These are phyloP conservation scores for Podila horticola DNA, from an alignment of 192 early-diverging fungal genomes.

Conservation along the genomic window DNA sequence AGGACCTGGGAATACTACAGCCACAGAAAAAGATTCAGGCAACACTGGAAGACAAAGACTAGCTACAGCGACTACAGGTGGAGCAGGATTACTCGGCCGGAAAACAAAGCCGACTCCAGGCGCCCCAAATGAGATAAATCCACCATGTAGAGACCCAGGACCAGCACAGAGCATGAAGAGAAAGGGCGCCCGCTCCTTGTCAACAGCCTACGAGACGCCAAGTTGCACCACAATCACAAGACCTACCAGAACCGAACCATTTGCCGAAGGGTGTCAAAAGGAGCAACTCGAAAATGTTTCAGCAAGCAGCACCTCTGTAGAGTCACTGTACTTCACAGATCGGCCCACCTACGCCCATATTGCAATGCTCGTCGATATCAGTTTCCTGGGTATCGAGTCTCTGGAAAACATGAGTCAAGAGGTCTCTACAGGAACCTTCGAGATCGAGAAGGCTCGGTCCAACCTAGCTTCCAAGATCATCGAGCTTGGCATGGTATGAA, in stretches of 20 bases:
- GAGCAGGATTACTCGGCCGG: no score
- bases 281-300: not conserved
- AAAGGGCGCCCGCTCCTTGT: no score
- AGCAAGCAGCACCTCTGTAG: no score
- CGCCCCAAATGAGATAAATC: no score
- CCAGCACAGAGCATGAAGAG: not conserved
- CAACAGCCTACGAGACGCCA: no score
- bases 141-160: not conserved
- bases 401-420: slow-evolving; percentile 13
- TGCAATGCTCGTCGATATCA: slow-evolving; percentile 33
- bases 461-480: slow-evolving; percentile 63
- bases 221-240: no score
- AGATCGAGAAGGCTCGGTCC: slow-evolving; percentile 63
- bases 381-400: slow-evolving; percentile 17
- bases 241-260: no score
- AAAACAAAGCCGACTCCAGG: no score
- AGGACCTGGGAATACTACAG: not conserved
- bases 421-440: slow-evolving; percentile 25
- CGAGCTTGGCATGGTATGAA: slow-evolving; percentile 59
- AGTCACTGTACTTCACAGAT: slow-evolving; percentile 17
- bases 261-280: not conserved
- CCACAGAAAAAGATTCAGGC: not conserved
- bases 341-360: slow-evolving; percentile 29
- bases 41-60: not conserved
- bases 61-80: not conserved